phyloP scores from a whole-genome alignment of 1,284 basidiomycete genomes.

The Amylostereum chailletii region DNA sequence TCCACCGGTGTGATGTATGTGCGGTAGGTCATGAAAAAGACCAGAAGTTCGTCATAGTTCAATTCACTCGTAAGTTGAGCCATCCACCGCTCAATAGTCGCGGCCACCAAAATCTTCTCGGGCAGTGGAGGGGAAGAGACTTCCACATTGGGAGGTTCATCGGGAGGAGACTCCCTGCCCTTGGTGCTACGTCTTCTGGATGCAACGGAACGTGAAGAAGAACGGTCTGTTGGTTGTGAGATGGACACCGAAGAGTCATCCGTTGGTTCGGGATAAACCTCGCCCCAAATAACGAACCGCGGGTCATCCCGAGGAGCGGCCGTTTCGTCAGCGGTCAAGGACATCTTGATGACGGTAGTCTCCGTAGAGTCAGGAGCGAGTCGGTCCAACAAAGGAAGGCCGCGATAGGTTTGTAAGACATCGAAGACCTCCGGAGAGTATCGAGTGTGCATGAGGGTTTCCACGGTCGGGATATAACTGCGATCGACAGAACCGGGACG shows the following conservation, averaged over 20 bases:
- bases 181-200: conserved; percentile 26
- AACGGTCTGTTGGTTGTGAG: conserved; percentile 38
- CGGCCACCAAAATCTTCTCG: conserved; percentile 63
- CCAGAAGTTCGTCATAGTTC: conserved; percentile 74
- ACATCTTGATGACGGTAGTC: conserved; percentile 60
- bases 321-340: conserved; percentile 50
- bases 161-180: conserved; percentile 13
- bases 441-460: conserved; percentile 46
- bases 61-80: conserved; percentile 80
- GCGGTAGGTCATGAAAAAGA: conserved; percentile 85
- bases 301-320: conserved; percentile 75
- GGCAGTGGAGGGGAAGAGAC: conserved; percentile 13
- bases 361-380: conserved; percentile 33
- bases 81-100: conserved; percentile 86
- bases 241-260: conserved; percentile 28
- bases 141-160: conserved; percentile 25
- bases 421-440: conserved; percentile 72
- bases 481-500: conserved; percentile 10
- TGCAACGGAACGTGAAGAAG: conserved; percentile 29
- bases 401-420: conserved; percentile 72
- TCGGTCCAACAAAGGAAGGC: conserved; percentile 60
- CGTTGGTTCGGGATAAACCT: conserved; percentile 27
- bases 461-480: conserved; percentile 21
- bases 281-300: conserved; percentile 85
- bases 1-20: conserved; percentile 72